Conservation (phyloP, 1,284 basidiomycete genomes). For the Paramarasmius palmivorus region DNA sequence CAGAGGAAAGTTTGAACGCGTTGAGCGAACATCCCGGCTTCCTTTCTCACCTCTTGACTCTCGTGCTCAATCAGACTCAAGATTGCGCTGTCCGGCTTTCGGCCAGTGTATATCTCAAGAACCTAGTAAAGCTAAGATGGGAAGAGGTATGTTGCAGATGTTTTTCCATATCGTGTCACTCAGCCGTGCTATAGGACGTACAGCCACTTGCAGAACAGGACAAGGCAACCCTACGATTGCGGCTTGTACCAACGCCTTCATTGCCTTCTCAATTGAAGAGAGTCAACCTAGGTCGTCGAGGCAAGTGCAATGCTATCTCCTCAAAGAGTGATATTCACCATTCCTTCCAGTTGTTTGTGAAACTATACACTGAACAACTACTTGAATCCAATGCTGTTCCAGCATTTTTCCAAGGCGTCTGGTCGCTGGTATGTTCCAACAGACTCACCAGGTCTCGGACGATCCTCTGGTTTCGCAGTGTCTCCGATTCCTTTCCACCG, state of each 20-base stretch:
- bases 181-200: slow-evolving; percentile 72
- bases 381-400: too few species aligned
- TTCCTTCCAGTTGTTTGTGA: slow-evolving; percentile 74
- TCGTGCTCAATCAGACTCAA: too few species aligned
- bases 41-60: too few species aligned
- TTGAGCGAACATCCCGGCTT: too few species aligned
- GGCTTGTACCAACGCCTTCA: slow-evolving; percentile 80
- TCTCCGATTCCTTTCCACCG: too few species aligned
- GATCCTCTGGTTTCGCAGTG: too few species aligned
- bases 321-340: background rate
- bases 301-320: slow-evolving; percentile 31
- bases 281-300: slow-evolving; percentile 87
- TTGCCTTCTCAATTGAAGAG: slow-evolving; percentile 88
- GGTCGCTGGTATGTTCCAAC: too few species aligned
- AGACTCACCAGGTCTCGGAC: too few species aligned
- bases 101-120: slow-evolving; percentile 88
- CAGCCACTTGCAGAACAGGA: too few species aligned
- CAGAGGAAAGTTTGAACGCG: slow-evolving; percentile 79
- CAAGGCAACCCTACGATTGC: slow-evolving; percentile 58
- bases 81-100: too few species aligned
- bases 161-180: slow-evolving; percentile 13
- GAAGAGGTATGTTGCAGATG: slow-evolving; percentile 63
- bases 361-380: too few species aligned
- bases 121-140: slow-evolving; percentile 84
- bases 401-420: too few species aligned